Conservation (phyloP, 164 flowering plant genomes). For the Amborella trichopoda region DNA sequence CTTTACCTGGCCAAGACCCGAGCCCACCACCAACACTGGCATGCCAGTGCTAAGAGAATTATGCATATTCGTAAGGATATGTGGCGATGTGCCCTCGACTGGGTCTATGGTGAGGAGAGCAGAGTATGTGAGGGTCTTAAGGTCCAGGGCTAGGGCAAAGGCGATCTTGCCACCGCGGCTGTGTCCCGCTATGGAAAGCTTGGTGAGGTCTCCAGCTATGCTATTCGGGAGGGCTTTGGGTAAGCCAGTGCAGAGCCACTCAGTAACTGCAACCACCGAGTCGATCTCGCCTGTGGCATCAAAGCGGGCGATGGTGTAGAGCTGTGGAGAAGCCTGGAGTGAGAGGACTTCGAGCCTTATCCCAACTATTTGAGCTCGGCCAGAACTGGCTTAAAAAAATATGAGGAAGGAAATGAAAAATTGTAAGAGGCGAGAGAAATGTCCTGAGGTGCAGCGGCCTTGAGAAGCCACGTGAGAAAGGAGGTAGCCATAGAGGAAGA, state of each 20-base stretch:
- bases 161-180: slow-evolving; percentile 85
- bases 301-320: not conserved
- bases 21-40: slow-evolving; percentile 58
- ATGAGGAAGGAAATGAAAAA: too few relatives aligned
- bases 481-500: too few relatives aligned
- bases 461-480: too few relatives aligned
- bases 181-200: slow-evolving; percentile 62
- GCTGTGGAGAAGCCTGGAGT: not conserved
- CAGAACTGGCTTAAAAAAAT: too few relatives aligned
- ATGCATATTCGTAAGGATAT: slow-evolving; percentile 59
- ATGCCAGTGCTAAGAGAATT: slow-evolving; percentile 46
- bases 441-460: too few relatives aligned
- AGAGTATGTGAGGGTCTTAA: slow-evolving; percentile 30
- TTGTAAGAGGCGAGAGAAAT: too few relatives aligned
- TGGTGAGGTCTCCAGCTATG: slow-evolving; percentile 29
- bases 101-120: slow-evolving; percentile 82
- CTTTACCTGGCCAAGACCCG: slow-evolving; percentile 55
- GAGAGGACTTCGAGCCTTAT: too few relatives aligned
- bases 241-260: slow-evolving; percentile 54
- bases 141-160: slow-evolving; percentile 46
- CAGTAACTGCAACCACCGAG: slow-evolving; percentile 31
- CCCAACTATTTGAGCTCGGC: too few relatives aligned
- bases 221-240: slow-evolving; percentile 25
- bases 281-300: slow-evolving; percentile 30
- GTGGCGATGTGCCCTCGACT: slow-evolving; percentile 83